A percentile compares a stretch with the other conserved stretches of the same genome.
These are phyloP conservation scores for Nyssa sinensis DNA, from an alignment of 148 eudicot genomes.

Conservation along the genomic window DNA sequence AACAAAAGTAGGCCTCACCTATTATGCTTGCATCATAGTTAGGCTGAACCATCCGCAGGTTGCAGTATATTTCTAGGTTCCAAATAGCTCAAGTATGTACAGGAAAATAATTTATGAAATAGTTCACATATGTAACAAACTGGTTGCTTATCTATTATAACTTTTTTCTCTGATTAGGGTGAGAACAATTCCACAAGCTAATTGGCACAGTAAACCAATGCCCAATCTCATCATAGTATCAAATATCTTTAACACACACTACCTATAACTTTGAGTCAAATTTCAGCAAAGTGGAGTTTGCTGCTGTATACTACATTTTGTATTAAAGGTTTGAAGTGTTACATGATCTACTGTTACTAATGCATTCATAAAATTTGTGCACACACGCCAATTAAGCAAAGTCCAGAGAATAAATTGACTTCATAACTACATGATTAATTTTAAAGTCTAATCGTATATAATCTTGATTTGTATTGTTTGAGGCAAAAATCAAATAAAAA, in stretches of 20 bases:
- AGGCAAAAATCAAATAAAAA: too few relatives aligned
- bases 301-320: too few relatives aligned
- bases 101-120: not conserved
- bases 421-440: not conserved
- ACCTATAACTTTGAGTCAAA: not conserved
- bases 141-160: not conserved
- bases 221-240: not conserved
- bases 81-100: constrained; percentile 5
- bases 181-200: not conserved
- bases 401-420: not conserved
- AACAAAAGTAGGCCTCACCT: not conserved
- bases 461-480: not conserved
- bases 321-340: not conserved
- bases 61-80: not conserved
- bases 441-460: not conserved
- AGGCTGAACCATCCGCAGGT: not conserved
- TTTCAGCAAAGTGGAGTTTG: constrained; percentile 3
- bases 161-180: not conserved
- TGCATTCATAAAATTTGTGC: not conserved
- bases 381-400: not conserved
- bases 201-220: not conserved
- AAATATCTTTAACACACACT: too few relatives aligned
- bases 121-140: not conserved
- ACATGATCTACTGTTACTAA: not conserved
- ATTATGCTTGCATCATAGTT: not conserved